Evolutionary conservation across 2,329 filamentous ascomycete species (phyloP).

Genomic region (Alternaria arborescens): DNA sequence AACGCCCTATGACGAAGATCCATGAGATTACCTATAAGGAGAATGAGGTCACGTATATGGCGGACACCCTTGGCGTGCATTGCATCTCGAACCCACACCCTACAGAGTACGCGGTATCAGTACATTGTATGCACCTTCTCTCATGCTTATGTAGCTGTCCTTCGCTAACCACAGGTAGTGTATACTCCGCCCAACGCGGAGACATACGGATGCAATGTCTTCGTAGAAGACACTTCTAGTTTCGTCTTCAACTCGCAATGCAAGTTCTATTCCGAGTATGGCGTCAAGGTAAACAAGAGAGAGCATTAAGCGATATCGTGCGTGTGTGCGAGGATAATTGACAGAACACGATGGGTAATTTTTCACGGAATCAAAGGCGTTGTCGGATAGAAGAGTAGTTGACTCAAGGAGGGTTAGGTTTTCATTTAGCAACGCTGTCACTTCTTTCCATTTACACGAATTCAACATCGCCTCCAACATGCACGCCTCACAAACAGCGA

Average conservation of each 20-base stretch:
- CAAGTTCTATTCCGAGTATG: slow-evolving; percentile 47
- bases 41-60: slow-evolving; percentile 88
- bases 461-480: background rate
- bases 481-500: background rate
- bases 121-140: slow-evolving; percentile 68
- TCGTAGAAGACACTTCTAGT: slow-evolving; percentile 75
- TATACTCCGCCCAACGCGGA: slow-evolving; percentile 92
- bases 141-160: slow-evolving; percentile 17
- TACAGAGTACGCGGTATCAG: slow-evolving; percentile 79
- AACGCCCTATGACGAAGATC: slow-evolving; percentile 68
- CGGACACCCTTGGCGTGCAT: slow-evolving; percentile 86
- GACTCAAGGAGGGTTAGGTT: background rate
- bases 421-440: background rate
- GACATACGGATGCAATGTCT: slow-evolving; percentile 81
- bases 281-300: slow-evolving; percentile 16
- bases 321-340: background rate
- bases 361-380: background rate
- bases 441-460: background rate
- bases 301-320: background rate
- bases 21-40: slow-evolving; percentile 73
- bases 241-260: slow-evolving; percentile 40
- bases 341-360: background rate
- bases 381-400: background rate
- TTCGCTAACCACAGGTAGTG: slow-evolving; percentile 54
- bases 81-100: slow-evolving; percentile 77